Conservation (phyloP, 2,329 filamentous ascomycete species). For the Leptographium radiaticola region DNA sequence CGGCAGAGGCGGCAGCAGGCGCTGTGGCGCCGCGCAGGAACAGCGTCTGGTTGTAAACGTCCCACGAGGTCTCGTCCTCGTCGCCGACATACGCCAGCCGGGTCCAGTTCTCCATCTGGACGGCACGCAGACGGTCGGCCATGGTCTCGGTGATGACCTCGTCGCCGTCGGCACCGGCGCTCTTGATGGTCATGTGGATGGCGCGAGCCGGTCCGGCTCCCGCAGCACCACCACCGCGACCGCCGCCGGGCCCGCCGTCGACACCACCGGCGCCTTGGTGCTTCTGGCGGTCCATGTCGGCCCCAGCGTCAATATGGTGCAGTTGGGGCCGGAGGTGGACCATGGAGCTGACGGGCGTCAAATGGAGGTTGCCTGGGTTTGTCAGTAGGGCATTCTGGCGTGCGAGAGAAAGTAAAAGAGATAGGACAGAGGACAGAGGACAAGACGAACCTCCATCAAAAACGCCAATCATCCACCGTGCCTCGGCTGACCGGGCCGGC, state of each 20-base stretch:
- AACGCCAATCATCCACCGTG: conserved; percentile 85
- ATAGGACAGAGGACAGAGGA: neutral
- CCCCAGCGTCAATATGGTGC: conserved; percentile 77
- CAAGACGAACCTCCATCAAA: conserved; percentile 59
- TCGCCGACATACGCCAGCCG: conserved; percentile 71
- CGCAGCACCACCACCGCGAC: conserved; percentile 16
- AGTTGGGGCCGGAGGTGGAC: conserved; percentile 86
- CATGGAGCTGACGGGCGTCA: conserved; percentile 70
- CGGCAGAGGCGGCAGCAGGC: neutral
- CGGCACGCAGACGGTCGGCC: conserved; percentile 59
- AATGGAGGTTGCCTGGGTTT: conserved; percentile 61
- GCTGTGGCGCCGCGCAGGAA: conserved; percentile 29
- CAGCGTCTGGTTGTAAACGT: conserved; percentile 60
- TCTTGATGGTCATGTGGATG: conserved; percentile 80
- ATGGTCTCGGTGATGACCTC: conserved; percentile 56
- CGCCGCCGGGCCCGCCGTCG: conserved; percentile 20
- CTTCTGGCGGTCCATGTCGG: conserved; percentile 50
- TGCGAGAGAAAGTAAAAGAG: neutral
- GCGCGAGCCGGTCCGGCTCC: conserved; percentile 47
- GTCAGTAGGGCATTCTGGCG: neutral
- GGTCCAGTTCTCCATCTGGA: conserved; percentile 75
- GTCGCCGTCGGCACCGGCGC: conserved; percentile 47
- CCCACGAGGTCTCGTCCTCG: conserved; percentile 62
- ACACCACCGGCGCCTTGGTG: conserved; percentile 9
- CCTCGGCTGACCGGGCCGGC: conserved; percentile 52